Base-by-base conservation (phyloP, 2,329 filamentous ascomycete species). In the Venturia oleaginea region DNA sequence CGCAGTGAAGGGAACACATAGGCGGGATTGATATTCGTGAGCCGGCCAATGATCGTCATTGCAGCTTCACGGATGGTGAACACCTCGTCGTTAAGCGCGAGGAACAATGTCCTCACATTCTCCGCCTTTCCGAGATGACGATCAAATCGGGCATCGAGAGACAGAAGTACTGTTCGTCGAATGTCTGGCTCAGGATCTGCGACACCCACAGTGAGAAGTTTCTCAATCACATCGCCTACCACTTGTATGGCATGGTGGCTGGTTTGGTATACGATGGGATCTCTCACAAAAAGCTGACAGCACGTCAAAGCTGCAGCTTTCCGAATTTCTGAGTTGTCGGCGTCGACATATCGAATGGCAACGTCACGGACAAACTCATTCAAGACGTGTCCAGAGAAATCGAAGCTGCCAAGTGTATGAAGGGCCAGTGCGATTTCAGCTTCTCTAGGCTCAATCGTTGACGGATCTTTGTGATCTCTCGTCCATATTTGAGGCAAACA, bases 361-460 rank as follows among this genome's bases (percentile, higher is more conserved):
- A 99, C 94, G 73, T 99, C 94, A 30, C 94, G 90, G 34, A 99
- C 94, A 70, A 99, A 99, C 74, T 99, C 95, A 71, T 99, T 99
- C 19, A 99, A 79, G 19, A 97, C 89, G 71, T 97, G 92, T 1
- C 91, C 88, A 67, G 63, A 64, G 72, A 99, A 99, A 74, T 99
- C 94, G 71, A 99, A 99, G 73, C 92, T 97, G n/a, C 94, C 95
- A 0, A 99, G 81, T 0, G 95, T 99, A 71, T 96, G 92, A 19
- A 99, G 82, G 4, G 94, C 94, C 62, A 99, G 81, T 68, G 95
- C 95, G 67, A 99, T 90, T 73, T 99, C 93, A 10, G 87, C 82
- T 73, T 95, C 92, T 66, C 88, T 81, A 63, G 83, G 86, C 69
- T 95, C 91, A 67, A 91, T 87, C n/a, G 88, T 88, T 59, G 88